Evolutionary conservation across 345 rosid genomes (phyloP), one percentile per base, ranked within the genome.

Genomic region (Camelina hispida): DNA sequence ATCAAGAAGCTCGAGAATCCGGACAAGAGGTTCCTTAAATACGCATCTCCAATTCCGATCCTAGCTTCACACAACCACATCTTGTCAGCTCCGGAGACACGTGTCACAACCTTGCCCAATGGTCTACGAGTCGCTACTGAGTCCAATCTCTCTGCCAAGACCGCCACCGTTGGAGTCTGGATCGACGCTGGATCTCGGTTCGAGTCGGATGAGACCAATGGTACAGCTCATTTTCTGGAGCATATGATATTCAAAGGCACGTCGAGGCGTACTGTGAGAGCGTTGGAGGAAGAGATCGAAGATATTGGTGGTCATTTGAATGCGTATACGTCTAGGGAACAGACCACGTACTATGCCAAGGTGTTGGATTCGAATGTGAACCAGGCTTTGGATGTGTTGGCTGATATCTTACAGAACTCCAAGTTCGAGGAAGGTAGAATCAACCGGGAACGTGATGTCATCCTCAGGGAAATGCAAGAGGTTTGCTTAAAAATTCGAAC

Each of bases 171-270:
- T 13, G 99, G 99, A 16, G 97, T 93, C 14, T 96, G 98, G 98
- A 93, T 96, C 73, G 99, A 96, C 53, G 94, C 98, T 2, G 99
- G 99, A 66, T 93, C 99, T 13, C 68, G 99, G 37, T 96, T 87
- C 18, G 99, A 96, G 86, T 84, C 93, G 4, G 96, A 91, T 0
- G 88, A 85, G 73, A 88, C 91, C 4, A 96, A 93, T 12, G 99
- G 99, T 1, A 91, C 98, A 1, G 96, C 98, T 14, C 99, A 93
- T 69, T 96, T 96, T 59, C 72, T 96, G 78, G 99, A 96, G 87
- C 99, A 91, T 80, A 89, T 96, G 98, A 93, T 96, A 8, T 96
- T 96, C 54, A 93, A 96, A 82, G 98, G 99, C 25, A 93, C 99
- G 6, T 87, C 79, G 71, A 88, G 72, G 73, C 83, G 99, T 47